A percentile compares a stretch with the other conserved stretches of the same genome.
Conservation (phyloP, 2,329 filamentous ascomycete genomes). For the Huntiella moniliformis region DNA sequence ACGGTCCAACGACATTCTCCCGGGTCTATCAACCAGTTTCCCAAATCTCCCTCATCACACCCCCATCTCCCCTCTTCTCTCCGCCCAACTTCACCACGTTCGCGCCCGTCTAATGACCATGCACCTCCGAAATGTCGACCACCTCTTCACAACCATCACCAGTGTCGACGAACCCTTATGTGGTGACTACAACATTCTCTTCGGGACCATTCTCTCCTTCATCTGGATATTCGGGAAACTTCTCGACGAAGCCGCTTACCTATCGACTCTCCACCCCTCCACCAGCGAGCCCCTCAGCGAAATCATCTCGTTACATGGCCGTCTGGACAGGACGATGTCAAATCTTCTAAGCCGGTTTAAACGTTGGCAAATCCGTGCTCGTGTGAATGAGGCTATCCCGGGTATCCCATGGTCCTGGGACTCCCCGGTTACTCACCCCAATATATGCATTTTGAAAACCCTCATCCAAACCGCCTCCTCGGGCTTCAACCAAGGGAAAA, state of each 20-base stretch:
- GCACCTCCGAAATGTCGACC: constrained; percentile 7
- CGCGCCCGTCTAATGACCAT: background rate
- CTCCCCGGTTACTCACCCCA: too few species aligned
- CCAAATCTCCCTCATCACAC: background rate
- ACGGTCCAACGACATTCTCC: background rate
- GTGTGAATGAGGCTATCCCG: too few species aligned
- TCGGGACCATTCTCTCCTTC: constrained; percentile 2
- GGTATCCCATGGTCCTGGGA: too few species aligned
- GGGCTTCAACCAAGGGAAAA: too few species aligned
- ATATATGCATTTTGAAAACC: too few species aligned
- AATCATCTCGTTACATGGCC: too few species aligned
- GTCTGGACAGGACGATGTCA: too few species aligned
- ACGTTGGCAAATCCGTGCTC: too few species aligned
- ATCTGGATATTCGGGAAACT: background rate
- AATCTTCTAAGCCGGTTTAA: too few species aligned
- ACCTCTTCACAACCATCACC: background rate
- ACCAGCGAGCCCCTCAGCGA: too few species aligned
- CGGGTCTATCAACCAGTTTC: background rate
- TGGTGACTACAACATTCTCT: constrained; percentile 1
- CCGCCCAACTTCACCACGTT: background rate
- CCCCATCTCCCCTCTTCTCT: background rate
- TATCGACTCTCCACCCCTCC: too few species aligned
- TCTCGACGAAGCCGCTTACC: background rate
- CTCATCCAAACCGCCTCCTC: too few species aligned
- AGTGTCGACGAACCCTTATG: background rate